Percentiles rank a stretch among this genome's conserved stretches.
Conservation (phyloP, 2,329 filamentous ascomycete species). For the Cladophialophora bantiana region DNA sequence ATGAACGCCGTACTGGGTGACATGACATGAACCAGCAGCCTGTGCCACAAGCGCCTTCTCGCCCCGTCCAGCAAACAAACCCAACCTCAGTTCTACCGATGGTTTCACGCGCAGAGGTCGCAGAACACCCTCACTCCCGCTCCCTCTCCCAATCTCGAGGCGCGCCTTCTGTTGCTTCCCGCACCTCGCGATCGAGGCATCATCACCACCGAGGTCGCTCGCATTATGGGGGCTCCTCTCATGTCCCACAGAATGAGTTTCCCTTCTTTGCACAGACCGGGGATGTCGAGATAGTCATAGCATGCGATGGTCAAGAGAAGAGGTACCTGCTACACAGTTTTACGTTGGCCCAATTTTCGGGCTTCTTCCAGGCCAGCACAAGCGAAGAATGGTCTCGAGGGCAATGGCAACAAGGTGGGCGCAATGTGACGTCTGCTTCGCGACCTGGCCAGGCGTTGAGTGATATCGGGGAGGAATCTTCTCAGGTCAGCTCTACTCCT, state of each 20-base stretch:
- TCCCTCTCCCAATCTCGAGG: constrained; percentile 46
- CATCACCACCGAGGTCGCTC: constrained; percentile 75
- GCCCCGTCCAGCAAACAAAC: constrained; percentile 13
- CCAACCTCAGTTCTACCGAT: constrained; percentile 39
- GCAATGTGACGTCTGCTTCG: constrained; percentile 39
- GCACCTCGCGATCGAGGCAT: constrained; percentile 64
- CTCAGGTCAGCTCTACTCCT: constrained; percentile 44
- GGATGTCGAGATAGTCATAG: constrained; percentile 88
- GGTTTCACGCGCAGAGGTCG: constrained; percentile 55
- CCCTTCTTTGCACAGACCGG: constrained; percentile 88
- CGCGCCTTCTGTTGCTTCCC: constrained; percentile 70
- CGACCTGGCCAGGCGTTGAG: constrained; percentile 55
- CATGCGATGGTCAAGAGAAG: constrained; percentile 73
- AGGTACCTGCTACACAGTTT: constrained; percentile 86
- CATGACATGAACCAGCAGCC: constrained; percentile 18
- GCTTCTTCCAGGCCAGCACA: constrained; percentile 89
- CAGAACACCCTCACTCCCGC: constrained; percentile 53
- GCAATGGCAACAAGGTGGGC: constrained; percentile 37
- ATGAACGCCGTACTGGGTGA: constrained; percentile 12
- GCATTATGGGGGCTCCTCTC: constrained; percentile 78
- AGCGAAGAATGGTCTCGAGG: constrained; percentile 75
- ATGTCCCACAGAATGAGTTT: constrained; percentile 85
- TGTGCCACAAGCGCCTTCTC: constrained; percentile 13
- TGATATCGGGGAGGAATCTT: constrained; percentile 58
- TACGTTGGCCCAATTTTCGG: constrained; percentile 87